phyloP scores from a whole-genome alignment of 176 grass and related monocot species.

The Oropetium thomaeum region DNA sequence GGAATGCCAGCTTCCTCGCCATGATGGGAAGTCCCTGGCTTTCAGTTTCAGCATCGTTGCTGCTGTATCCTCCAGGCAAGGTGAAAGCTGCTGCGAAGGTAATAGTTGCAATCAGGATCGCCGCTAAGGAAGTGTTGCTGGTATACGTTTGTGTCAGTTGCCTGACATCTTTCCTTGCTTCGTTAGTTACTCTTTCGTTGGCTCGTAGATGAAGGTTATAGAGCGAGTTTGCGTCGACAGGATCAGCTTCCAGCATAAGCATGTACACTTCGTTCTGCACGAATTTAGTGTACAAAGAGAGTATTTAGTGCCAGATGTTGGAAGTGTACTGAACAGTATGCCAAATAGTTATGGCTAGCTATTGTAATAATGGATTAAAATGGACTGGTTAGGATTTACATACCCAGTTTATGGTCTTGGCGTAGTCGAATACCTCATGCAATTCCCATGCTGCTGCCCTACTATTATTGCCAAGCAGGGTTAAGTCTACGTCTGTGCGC shows the following conservation, averaged over 20 bases:
- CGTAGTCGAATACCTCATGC: not conserved
- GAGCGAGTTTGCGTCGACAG: too few relatives aligned
- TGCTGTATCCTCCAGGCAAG: too few relatives aligned
- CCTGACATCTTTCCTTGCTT: not conserved
- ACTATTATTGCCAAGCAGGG: not conserved
- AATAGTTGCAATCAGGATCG: too few relatives aligned
- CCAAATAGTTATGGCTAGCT: too few relatives aligned
- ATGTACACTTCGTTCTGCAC: not conserved
- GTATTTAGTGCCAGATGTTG: too few relatives aligned
- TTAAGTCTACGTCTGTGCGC: not conserved
- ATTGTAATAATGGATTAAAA: too few relatives aligned
- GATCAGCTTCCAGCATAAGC: not conserved
- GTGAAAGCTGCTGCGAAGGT: not conserved
- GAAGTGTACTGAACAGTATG: too few relatives aligned
- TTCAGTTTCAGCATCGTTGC: too few relatives aligned
- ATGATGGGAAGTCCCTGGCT: not conserved
- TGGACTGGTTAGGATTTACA: too few relatives aligned
- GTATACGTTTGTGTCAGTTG: not conserved
- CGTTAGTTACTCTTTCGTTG: not conserved
- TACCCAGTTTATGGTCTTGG: conserved; percentile 15
- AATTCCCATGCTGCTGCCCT: not conserved
- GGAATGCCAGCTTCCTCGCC: not conserved
- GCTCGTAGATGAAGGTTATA: too few relatives aligned
- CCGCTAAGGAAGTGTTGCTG: not conserved
- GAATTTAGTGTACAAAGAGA: too few relatives aligned